Conservation (phyloP, 352 stramenopile genomes). For the Globisporangium sylvaticum region DNA sequence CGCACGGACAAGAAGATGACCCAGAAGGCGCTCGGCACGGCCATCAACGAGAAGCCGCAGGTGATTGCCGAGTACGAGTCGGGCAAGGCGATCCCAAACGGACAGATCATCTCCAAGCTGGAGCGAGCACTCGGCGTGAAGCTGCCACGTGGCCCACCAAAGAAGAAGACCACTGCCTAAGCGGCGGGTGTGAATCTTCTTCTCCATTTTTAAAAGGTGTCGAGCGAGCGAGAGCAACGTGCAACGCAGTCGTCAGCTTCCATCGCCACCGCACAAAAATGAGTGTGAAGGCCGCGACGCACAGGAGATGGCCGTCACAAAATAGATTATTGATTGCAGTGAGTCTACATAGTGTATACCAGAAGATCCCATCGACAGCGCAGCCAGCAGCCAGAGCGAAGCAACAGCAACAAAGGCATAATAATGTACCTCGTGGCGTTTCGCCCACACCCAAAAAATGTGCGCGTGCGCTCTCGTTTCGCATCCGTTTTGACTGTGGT, state of each 20-base stretch:
- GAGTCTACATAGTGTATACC: neutral
- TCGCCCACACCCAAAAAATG: neutral
- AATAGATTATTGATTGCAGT: constrained; percentile 5
- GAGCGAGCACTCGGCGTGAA: constrained; percentile 92
- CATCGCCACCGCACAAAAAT: neutral
- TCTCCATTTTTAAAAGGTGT: neutral
- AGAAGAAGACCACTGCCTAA: constrained; percentile 52
- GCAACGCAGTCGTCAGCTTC: neutral
- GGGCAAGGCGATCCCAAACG: constrained; percentile 96
- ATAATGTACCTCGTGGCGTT: constrained; percentile 3
- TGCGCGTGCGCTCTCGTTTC: neutral
- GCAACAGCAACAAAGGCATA: neutral
- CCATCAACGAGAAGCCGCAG: constrained; percentile 95
- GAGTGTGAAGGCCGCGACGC: neutral
- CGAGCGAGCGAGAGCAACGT: neutral
- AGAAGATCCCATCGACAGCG: neutral
- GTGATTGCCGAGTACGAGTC: constrained; percentile 97
- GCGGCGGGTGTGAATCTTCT: neutral
- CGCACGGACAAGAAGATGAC: constrained; percentile 97
- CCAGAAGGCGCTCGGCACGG: constrained; percentile 96
- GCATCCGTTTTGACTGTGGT: neutral
- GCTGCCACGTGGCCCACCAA: constrained; percentile 74
- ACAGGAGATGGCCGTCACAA: constrained; percentile 4
- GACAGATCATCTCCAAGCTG: constrained; percentile 96
- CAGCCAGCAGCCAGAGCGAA: constrained; percentile 1